These are phyloP conservation scores for Chalciporus piperatus DNA, from an alignment of 768 basidiomycete species.

Conservation along the genomic window DNA sequence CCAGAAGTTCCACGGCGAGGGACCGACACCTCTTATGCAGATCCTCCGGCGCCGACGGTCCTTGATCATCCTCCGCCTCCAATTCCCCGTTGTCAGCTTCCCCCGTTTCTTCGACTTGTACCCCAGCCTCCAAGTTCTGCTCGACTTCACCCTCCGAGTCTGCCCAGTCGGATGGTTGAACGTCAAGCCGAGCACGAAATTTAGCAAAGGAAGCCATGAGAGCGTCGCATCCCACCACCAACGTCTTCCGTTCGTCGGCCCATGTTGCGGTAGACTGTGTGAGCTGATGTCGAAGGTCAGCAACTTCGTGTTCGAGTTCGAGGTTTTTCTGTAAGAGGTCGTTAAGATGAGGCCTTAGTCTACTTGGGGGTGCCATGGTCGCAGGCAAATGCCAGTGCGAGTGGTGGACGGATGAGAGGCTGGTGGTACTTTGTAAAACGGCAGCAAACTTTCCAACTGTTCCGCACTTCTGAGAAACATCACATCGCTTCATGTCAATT, in stretches of 20 bases:
- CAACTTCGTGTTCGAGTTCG: conserved; percentile 28
- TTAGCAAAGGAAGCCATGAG: conserved; percentile 33
- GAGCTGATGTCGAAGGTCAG: conserved; percentile 27
- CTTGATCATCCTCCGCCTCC: conserved; percentile 11
- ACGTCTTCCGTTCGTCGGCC: conserved; percentile 27
- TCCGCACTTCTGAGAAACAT: background rate
- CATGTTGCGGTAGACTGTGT: conserved; percentile 28
- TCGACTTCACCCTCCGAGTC: conserved; percentile 27
- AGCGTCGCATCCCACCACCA: conserved; percentile 19
- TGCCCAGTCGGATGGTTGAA: conserved; percentile 17
- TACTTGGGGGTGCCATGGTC: conserved; percentile 26
- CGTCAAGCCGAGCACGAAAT: conserved; percentile 24
- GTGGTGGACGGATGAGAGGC: background rate
- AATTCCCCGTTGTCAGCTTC: conserved; percentile 6
- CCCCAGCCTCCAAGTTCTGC: conserved; percentile 16
- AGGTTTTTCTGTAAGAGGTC: conserved; percentile 28
- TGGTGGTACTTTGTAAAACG: background rate
- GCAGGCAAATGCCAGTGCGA: background rate
- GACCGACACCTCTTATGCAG: conserved; percentile 15
- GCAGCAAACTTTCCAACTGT: background rate
- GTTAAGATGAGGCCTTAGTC: conserved; percentile 26
- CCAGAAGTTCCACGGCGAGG: conserved; percentile 17
- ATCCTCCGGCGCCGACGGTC: background rate
- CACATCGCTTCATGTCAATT: background rate
- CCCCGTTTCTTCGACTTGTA: conserved; percentile 15